Evolutionary conservation across 2,329 filamentous ascomycete species (phyloP), one percentile per base, ranked within the genome.

Genomic region (Albophoma yamanashiensis): DNA sequence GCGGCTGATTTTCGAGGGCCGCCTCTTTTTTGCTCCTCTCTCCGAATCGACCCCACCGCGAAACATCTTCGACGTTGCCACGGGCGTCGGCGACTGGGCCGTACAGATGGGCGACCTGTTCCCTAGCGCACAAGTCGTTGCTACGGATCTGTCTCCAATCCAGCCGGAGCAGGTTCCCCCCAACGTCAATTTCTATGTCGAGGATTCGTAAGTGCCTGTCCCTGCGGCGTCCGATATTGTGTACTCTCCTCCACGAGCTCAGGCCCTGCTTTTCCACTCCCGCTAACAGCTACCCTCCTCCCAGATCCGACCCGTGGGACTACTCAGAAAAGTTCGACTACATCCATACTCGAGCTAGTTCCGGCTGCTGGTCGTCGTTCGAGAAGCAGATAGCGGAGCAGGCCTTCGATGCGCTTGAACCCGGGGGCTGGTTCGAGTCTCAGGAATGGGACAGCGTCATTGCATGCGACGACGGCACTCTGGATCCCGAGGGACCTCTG

Each of bases 151-250:
- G 7, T 88, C 85, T 1, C 85, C 86, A 1, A 85, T 89, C 34
- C 87, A 89, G 67, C 85, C 86, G 2, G 74, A 75, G 5, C 77
- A 82, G 56, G 86, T 91, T 0, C 88, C 89, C 0, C 81, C 82
- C 22, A 92, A 92, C 63, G 86, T 91, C 17, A 82, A 85, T 63
- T 92, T 92, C 64, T 84, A 85, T 62, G 81, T 92, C 55, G 88
- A 91, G 67, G 88, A 92, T 66, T 74, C 73, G 71, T 74, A 68
- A 65, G 73, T 69, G 17, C 20, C 20, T 15, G 3, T 11, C 27
- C 27, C 0, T 14, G 11, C 27, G 14, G 38, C 34, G 11, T 5
- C 11, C 11, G 20, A 1, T 12, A 14, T 36, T 36, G 11, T n/a
- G 1, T 0, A 53, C 4, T 36, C 14, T 31, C 2, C 47, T 1